phyloP scores from a whole-genome alignment of 805 yeast genomes.

The Candida coleopterorum region DNA sequence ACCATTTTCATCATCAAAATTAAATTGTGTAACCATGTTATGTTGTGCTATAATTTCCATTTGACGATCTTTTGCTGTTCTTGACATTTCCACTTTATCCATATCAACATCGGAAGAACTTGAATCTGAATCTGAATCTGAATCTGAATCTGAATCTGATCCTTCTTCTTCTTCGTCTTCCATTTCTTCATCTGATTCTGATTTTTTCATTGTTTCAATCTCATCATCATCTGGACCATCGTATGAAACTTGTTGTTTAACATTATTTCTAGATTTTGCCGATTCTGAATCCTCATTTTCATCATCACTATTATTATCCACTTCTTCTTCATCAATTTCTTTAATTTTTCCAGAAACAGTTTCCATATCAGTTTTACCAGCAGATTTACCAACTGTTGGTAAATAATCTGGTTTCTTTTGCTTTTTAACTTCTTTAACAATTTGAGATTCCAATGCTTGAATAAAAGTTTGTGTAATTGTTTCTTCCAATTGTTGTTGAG shows the following conservation, averaged over 20 bases:
- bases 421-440: conserved; percentile 76
- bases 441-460: conserved; percentile 62
- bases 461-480: conserved; percentile 66
- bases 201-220: conserved; percentile 80
- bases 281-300: conserved; percentile 63
- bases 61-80: conserved; percentile 79
- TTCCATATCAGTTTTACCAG: conserved; percentile 48
- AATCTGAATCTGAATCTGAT: conserved; percentile 35
- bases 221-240: conserved; percentile 97
- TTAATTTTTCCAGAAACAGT: conserved; percentile 30
- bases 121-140: conserved; percentile 23
- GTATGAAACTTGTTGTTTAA: conserved; percentile 85
- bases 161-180: conserved; percentile 29
- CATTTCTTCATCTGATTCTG: conserved; percentile 71
- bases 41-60: conserved; percentile 72
- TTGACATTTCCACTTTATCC: conserved; percentile 38
- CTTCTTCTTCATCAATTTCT: conserved; percentile 43
- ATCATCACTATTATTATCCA: conserved; percentile 54
- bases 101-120: too few relatives aligned
- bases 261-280: conserved; percentile 44
- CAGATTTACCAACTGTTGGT: conserved; percentile 69
- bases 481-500: conserved; percentile 70
- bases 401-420: conserved; percentile 60
- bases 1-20: conserved; percentile 85
- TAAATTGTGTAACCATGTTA: conserved; percentile 69